Evolutionary conservation across 768 basidiomycete species (phyloP), one percentile per base, ranked within the genome.

Genomic region (Trametes cubensis): DNA sequence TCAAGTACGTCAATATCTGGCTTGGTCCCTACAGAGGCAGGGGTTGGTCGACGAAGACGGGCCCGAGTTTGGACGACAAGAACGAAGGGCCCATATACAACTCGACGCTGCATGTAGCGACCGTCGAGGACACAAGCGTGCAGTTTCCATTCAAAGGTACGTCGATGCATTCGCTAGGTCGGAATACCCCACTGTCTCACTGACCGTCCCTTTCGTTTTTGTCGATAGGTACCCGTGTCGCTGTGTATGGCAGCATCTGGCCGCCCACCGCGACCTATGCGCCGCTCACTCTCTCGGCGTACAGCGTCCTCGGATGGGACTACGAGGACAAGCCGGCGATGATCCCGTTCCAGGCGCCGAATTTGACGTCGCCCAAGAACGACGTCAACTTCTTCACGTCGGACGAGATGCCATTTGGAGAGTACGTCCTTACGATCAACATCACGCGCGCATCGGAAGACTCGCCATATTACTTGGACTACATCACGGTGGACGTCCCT

Each of bases 181-280:
- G 26, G 20, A n/a, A 21, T 47, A 14, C 1, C 13, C 46, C 6
- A 4, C n/a, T n/a, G n/a, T 10, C n/a, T 7, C 10, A 3, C 46
- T 21, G 11, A 23, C n/a, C 23, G n/a, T 8, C n/a, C 20, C 23
- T 1, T 7, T 14, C 10, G 4, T 26, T 10, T 8, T 8, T 10
- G 3, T 18, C 15, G 18, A 11, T 17, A 39, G 45, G 34, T 2
- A 47, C 45, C 11, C 55, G 45, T 11, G 46, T 47, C 2, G 41
- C 55, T 2, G 55, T 56, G 15, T 56, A 21, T 34, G 55, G 55
- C 14, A 56, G 55, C 34, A 20, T 56, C 6, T 23, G 55, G 55
- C 55, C 55, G 2, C 55, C 55, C 1, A 38, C 55, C 2, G 30
- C 44, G 21, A 20, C 34, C n/a, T 47, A 26, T 14, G 46, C 46